These are phyloP conservation scores for Saxophila tyrrhenica DNA, from an alignment of 495 filamentous ascomycete genomes.

Conservation along the genomic window DNA sequence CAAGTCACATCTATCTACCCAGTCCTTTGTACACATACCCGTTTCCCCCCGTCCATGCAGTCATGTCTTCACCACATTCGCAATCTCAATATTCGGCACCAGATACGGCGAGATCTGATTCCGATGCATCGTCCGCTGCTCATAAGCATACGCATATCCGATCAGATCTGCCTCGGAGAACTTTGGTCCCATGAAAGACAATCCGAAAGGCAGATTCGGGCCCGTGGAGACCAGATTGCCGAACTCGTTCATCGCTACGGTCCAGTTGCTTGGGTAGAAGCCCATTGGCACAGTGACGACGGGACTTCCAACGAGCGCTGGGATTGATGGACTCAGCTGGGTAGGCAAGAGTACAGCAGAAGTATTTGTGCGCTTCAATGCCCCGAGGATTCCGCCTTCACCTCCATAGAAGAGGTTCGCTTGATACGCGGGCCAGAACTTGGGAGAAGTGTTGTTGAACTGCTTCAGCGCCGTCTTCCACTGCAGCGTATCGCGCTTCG, in stretches of 20 bases:
- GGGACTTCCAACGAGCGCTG: constrained; percentile 40
- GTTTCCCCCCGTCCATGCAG: neutral
- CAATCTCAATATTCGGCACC: constrained; percentile 33
- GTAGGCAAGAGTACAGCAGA: constrained; percentile 45
- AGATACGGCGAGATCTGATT: constrained; percentile 38
- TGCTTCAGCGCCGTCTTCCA: constrained; percentile 37
- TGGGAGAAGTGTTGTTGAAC: constrained; percentile 27
- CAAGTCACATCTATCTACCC: constrained; percentile 10
- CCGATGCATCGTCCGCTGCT: constrained; percentile 49
- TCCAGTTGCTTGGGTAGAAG: constrained; percentile 36
- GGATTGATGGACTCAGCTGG: constrained; percentile 30
- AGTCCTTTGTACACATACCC: constrained; percentile 8
- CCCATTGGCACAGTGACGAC: constrained; percentile 45
- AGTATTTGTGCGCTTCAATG: constrained; percentile 35
- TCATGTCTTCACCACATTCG: constrained; percentile 27
- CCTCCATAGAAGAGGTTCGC: constrained; percentile 36
- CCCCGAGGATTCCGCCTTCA: constrained; percentile 39
- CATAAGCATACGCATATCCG: constrained; percentile 56
- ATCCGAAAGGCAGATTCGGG: constrained; percentile 45
- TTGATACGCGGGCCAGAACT: constrained; percentile 31
- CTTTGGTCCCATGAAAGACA: constrained; percentile 45
- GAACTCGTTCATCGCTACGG: constrained; percentile 30
- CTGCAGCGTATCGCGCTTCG: constrained; percentile 35
- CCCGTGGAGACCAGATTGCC: constrained; percentile 34
- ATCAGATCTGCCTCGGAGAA: constrained; percentile 48